A percentile compares a stretch with the other conserved stretches of the same genome.
phyloP scores from a whole-genome alignment of 108 stramenopile genomes.

The Thalassiosira profunda region DNA sequence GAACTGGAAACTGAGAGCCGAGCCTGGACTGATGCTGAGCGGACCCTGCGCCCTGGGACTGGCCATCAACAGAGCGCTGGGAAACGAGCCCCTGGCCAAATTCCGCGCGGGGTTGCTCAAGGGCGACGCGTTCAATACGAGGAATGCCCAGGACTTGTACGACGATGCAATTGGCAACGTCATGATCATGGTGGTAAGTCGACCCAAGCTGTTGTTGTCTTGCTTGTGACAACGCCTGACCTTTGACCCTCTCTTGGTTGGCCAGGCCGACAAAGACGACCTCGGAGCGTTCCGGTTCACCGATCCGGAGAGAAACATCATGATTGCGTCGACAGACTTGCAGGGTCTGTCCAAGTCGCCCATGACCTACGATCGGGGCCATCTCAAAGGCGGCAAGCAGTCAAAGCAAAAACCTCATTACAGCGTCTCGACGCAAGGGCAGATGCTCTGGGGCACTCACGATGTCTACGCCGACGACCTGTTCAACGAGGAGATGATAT shows the following conservation, averaged over 20 bases:
- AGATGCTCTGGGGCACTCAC: slow-evolving; percentile 49
- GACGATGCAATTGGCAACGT: slow-evolving; percentile 43
- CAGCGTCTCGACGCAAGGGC: slow-evolving; percentile 33
- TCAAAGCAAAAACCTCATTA: slow-evolving; percentile 39
- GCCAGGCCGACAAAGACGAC: slow-evolving; percentile 48
- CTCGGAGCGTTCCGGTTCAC: slow-evolving; percentile 58
- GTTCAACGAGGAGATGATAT: slow-evolving; percentile 10
- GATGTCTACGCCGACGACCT: slow-evolving; percentile 50
- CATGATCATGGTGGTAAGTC: slow-evolving; percentile 42
- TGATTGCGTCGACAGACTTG: slow-evolving; percentile 65
- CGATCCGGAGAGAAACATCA: slow-evolving; percentile 55
- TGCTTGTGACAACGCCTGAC: slow-evolving; percentile 4
- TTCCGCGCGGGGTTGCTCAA: slow-evolving; percentile 39
- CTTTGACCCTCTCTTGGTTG: background rate
- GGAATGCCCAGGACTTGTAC: slow-evolving; percentile 3
- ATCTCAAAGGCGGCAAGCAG: slow-evolving; percentile 10
- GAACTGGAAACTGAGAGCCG: slow-evolving; percentile 54
- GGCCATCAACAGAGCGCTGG: slow-evolving; percentile 51
- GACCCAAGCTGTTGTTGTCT: background rate
- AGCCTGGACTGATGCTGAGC: slow-evolving; percentile 46
- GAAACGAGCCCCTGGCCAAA: slow-evolving; percentile 45
- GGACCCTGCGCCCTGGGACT: slow-evolving; percentile 68
- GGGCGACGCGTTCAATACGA: slow-evolving; percentile 11
- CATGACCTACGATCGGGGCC: slow-evolving; percentile 13
- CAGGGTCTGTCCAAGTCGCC: slow-evolving; percentile 38